Base-by-base conservation (phyloP, 352 stramenopile species). In the Pythium rhizo-oryzae region DNA sequence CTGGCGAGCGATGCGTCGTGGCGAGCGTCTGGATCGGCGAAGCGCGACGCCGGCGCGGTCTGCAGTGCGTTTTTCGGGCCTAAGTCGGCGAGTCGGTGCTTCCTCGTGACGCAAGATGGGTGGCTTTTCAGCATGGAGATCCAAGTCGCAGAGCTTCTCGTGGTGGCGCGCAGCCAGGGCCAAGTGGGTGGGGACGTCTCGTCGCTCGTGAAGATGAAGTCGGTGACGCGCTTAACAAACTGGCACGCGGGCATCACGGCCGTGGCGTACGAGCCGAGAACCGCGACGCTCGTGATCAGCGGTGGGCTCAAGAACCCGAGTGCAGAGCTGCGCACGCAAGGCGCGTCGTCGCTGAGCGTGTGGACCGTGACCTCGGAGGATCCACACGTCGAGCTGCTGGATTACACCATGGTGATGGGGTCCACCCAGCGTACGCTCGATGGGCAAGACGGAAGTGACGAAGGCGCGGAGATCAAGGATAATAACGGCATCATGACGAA, bases 371-470 rank as follows among this genome's bases (percentile, higher is more conserved):
- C 37, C 11, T 67, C 72, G 4, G 69, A 58, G 30, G 82, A 81
- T 53, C 75, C 87, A 19, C 68, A 78, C 37, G 71, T 71, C 1
- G 83, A 92, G 39, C 44, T 93, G 41, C 62, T 92, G 25, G 85
- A 93, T 55, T 89, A 79, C 57, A 91, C 83, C 18, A 90, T 93
- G 71, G 69, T 92, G 1, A 35, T 89, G 16, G 80, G 69, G 24
- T 41, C 41, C 56, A 9, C 41, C 65, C 2, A 24, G 3, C 0
- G 24, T 51, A 24, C 44, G 19, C 6, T 51, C 13, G 21, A 44
- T 46, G 11, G 12, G 4, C 15, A 47, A 21, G 50, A 28, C 11
- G 12, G 23, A 7, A 8, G 2, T 1, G 49, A 44, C 15, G 21
- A 49, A 25, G 35, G 19, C 7, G 25, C 0, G 0, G 16, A 24